Conservation (phyloP, 176 grass and related monocot genomes). For the Oryza officinalis region DNA sequence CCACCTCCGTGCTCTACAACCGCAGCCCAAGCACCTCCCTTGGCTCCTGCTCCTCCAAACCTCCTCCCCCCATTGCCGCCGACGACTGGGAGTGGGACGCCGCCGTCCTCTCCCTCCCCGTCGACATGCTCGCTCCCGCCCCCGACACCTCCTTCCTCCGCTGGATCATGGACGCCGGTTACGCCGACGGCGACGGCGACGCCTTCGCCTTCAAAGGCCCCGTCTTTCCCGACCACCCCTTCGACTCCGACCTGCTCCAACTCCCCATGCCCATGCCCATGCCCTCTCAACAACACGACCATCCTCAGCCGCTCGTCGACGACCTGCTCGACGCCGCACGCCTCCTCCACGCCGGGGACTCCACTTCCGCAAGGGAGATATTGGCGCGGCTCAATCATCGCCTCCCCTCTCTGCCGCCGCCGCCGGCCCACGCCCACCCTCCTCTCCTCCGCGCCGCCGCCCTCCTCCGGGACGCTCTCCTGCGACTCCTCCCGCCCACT, state of each 20-base stretch:
- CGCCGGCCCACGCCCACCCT: not conserved
- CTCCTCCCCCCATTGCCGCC: constrained; percentile 37
- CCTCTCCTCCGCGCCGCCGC: constrained; percentile 52
- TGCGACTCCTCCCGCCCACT: constrained; percentile 28
- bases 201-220: constrained; percentile 36
- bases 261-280: not conserved
- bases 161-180: constrained; percentile 47
- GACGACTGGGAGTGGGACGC: constrained; percentile 26
- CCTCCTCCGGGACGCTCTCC: constrained; percentile 48
- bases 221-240: constrained; percentile 8
- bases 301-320: constrained; percentile 34
- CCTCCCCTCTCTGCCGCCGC: constrained; percentile 26
- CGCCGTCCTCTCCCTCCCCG: constrained; percentile 34
- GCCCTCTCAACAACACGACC: not conserved
- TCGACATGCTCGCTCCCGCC: constrained; percentile 19
- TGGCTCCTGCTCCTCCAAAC: not conserved
- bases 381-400: constrained; percentile 80
- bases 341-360: constrained; percentile 41
- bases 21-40: constrained; percentile 49
- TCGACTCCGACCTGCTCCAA: constrained; percentile 26
- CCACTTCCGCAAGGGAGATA: constrained; percentile 53
- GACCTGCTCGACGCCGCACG: constrained; percentile 51
- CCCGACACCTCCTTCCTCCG: constrained; percentile 35
- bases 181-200: constrained; percentile 26
- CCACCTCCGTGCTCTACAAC: constrained; percentile 55